These are phyloP conservation scores for Pneumocystis wakefieldiae DNA, from an alignment of 1,139 yeast genomes.

Conservation along the genomic window DNA sequence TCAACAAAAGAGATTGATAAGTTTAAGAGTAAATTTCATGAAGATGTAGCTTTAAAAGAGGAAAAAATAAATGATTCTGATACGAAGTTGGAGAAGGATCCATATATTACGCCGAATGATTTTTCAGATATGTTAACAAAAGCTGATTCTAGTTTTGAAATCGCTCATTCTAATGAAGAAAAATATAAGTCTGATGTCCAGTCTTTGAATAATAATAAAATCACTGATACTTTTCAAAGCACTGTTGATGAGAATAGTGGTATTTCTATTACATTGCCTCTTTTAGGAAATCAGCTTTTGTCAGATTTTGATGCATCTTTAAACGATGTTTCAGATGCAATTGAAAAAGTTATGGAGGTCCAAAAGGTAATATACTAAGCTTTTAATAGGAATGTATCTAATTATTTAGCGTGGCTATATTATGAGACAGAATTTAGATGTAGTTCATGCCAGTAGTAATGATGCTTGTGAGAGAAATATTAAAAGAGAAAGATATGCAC, in stretches of 20 bases:
- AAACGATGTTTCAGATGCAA: background rate
- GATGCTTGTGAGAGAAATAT: background rate
- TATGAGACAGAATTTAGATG: conserved; percentile 8
- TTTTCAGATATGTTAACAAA: background rate
- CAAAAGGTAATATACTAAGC: background rate
- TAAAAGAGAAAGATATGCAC: background rate
- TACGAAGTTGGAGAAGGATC: background rate
- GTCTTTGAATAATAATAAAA: background rate
- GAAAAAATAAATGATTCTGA: background rate
- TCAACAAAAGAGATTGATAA: background rate
- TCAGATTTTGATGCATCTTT: conserved; percentile 5
- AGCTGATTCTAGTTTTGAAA: background rate
- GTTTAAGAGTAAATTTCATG: background rate
- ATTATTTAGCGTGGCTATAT: conserved; percentile 7
- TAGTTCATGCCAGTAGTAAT: conserved; percentile 9
- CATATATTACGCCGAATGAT: background rate
- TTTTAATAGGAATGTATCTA: background rate
- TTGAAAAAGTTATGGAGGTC: background rate
- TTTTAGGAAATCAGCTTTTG: conserved; percentile 5
- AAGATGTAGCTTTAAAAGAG: background rate
- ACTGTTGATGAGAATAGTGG: background rate
- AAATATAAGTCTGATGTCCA: background rate
- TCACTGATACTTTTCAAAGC: background rate
- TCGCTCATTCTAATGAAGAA: background rate
- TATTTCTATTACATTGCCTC: background rate